Base-by-base conservation (phyloP, 768 basidiomycete genomes). In the Naganishia randhawae region DNA sequence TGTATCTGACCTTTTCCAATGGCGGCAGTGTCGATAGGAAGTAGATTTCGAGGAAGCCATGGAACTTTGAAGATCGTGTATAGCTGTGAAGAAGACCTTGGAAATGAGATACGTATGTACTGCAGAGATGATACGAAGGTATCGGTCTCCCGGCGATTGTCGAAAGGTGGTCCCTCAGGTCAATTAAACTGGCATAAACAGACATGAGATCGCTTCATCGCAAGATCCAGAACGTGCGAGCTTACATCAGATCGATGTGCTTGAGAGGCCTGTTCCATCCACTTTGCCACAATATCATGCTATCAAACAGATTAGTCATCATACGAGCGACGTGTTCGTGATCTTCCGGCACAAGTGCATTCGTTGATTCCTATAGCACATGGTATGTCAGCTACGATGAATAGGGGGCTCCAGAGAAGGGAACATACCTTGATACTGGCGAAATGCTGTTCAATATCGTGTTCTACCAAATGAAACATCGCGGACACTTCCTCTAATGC, bases 231-330 rank as follows among this genome's bases (percentile, higher is more conserved):
- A 27, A 41, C 27, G 22, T 11, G 10, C 31, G 5, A 54, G 33
- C 25, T 17, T 42, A 33, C 10, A 69, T 73, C 66, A 53, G 74
- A 72, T 77, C 75, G 32, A 71, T 71, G 50, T 76, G 72, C 31
- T 70, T 68, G 19, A 77, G 67, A 11, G 77, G 75, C 22, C 71
- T 33, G 22, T 72, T 74, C 77, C 77, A 78, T 22, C 72, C 70
- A 63, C 75, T 57, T 42, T 75, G 75, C 77, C 77, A 78, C 3
- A 73, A 29, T 13, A 72, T 72, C 48, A 78, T 39, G 19, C 74
- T 69, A 29, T 78, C 77, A 37, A 78, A 63, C 68, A 76, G 48
- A 45, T 76, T 75, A 13, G 54, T 67, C 72, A 75, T 74, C 37
- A 72, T 63, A 13, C 37, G 29, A 19, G 57, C 57, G 8, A 61